Conservation (phyloP, 2,329 filamentous ascomycete genomes). For the Thelonectria olida region DNA sequence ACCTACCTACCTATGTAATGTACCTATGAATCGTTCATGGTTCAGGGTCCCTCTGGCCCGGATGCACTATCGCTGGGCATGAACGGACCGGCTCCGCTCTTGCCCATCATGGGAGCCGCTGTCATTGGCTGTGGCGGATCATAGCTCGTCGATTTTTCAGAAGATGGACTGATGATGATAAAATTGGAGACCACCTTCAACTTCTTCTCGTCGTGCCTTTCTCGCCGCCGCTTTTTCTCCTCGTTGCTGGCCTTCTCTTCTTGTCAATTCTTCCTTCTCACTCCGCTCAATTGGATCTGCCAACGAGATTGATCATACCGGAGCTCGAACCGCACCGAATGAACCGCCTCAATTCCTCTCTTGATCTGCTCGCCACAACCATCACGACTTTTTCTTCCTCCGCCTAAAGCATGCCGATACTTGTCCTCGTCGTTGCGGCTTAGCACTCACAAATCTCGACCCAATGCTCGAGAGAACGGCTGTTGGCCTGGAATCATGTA, state of each 20-base stretch:
- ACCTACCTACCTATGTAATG: too few species aligned
- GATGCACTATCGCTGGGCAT: conserved; percentile 7
- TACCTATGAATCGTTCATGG: conserved; percentile 3
- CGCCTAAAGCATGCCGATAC: conserved; percentile 36
- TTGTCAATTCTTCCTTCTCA: not conserved
- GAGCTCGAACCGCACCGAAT: not conserved
- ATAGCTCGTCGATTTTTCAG: conserved; percentile 25
- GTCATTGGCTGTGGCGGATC: conserved; percentile 17
- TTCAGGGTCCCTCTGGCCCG: not conserved
- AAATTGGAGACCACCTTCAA: conserved; percentile 17
- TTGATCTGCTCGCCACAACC: conserved; percentile 1
- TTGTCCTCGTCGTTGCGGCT: conserved; percentile 16
- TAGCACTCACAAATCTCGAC: conserved; percentile 26
- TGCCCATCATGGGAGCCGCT: not conserved
- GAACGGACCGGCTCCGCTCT: conserved; percentile 17
- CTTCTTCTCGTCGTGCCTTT: conserved; percentile 6
- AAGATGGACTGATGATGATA: conserved; percentile 24
- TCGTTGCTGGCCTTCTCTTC: not conserved
- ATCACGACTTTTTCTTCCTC: conserved; percentile 6
- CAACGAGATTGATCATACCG: not conserved
- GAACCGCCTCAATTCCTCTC: conserved; percentile 21
- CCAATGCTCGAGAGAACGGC: conserved; percentile 69
- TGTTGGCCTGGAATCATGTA: conserved; percentile 64
- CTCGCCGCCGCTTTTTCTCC: not conserved
- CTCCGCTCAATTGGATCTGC: not conserved